Conservation (phyloP, 2,329 filamentous ascomycete species). For the Monilinia polystroma region DNA sequence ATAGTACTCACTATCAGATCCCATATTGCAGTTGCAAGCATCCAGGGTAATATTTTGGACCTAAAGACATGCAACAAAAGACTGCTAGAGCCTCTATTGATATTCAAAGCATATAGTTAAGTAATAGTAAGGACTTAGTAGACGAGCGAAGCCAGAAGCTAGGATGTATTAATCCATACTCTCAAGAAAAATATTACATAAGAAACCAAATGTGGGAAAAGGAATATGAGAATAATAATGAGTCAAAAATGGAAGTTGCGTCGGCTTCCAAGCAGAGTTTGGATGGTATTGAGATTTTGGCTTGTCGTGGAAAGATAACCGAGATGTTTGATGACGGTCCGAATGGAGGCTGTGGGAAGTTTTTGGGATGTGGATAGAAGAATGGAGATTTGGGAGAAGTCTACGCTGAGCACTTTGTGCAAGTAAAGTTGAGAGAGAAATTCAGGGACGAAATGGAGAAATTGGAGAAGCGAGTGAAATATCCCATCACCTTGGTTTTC, state of each 20-base stretch:
- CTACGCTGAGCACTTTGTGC: background rate
- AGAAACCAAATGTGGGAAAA: background rate
- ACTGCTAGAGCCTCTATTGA: no score
- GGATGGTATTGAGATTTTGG: background rate
- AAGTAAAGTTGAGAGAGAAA: background rate
- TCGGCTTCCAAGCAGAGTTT: background rate
- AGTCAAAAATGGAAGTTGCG: background rate
- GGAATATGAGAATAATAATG: background rate
- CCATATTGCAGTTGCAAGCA: no score
- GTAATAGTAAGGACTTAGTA: background rate
- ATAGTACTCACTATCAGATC: no score
- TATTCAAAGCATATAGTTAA: background rate
- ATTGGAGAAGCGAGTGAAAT: background rate
- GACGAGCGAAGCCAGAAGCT: no score
- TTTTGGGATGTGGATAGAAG: no score
- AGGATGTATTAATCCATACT: no score
- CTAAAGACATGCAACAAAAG: no score
- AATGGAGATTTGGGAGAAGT: background rate
- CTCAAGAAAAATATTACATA: background rate
- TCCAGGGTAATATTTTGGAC: no score
- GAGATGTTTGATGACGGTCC: background rate
- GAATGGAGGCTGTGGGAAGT: background rate
- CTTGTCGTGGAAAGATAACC: background rate
- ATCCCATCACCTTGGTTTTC: background rate
- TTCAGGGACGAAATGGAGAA: background rate